phyloP scores from a whole-genome alignment of 345 rosid genomes.

The Citrus trifoliata region DNA sequence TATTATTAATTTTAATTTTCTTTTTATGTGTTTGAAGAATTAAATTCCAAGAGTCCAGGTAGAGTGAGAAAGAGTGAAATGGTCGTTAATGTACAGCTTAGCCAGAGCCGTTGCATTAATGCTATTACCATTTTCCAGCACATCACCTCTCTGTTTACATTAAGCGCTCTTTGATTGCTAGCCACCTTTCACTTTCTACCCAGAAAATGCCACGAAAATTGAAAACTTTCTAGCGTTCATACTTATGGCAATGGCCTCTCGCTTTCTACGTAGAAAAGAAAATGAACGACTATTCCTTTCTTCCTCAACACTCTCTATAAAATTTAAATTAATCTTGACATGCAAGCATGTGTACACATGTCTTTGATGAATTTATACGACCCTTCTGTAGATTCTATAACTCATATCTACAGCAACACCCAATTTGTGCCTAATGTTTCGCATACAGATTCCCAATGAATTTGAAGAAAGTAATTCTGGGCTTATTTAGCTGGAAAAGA shows the following conservation, averaged over 20 bases:
- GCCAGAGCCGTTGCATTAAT: conserved; percentile 27
- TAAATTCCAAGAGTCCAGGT: conserved; percentile 16
- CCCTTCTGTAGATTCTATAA: too few species aligned
- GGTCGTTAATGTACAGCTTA: background rate
- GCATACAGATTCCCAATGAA: too few species aligned
- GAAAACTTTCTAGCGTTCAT: background rate
- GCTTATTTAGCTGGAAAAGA: too few species aligned
- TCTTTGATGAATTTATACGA: too few species aligned
- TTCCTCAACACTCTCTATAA: too few species aligned
- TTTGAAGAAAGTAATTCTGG: too few species aligned
- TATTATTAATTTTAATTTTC: too few species aligned
- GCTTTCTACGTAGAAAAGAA: background rate
- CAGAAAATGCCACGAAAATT: background rate
- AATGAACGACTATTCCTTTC: too few species aligned
- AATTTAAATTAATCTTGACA: background rate
- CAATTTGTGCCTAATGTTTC: too few species aligned
- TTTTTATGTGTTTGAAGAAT: background rate
- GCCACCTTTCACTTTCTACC: background rate
- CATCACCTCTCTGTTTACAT: conserved; percentile 4
- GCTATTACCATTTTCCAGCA: conserved; percentile 21
- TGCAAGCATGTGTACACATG: background rate
- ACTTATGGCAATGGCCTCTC: background rate
- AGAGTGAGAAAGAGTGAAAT: background rate
- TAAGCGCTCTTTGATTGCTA: background rate
- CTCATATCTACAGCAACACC: background rate